A percentile compares a stretch with the other conserved stretches of the same genome.
phyloP scores from a whole-genome alignment of 75 land plant genomes.

The Azolla pinnata region DNA sequence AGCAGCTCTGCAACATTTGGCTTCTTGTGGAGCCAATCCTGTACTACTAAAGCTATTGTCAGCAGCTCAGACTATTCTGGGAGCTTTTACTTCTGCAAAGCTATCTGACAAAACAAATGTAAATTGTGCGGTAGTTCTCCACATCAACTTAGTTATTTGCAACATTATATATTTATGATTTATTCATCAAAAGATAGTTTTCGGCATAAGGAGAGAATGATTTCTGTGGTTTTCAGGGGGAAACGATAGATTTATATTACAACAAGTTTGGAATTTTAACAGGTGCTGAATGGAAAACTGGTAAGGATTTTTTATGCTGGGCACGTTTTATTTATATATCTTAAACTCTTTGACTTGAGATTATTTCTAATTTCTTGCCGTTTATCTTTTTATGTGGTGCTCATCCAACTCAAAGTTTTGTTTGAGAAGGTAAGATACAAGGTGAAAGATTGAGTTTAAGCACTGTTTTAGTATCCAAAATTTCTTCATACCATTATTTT shows the following conservation, averaged over 20 bases:
- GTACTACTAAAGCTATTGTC: constrained; percentile 59
- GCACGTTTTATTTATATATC: neutral
- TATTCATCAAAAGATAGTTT: neutral
- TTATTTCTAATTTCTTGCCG: neutral
- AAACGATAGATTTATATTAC: neutral
- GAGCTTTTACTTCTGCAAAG: constrained; percentile 95
- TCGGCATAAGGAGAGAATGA: neutral
- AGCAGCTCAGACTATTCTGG: constrained; percentile 62
- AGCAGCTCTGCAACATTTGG: constrained; percentile 77
- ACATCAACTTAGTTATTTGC: neutral
- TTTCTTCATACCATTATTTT: too few relatives aligned
- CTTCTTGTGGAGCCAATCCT: constrained; percentile 68
- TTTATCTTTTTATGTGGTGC: neutral
- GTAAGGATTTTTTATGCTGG: constrained; percentile 36
- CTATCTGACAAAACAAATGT: constrained; percentile 74
- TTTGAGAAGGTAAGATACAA: constrained; percentile 80
- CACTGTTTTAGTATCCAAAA: too few relatives aligned
- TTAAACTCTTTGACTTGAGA: neutral
- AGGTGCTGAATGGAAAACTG: too few relatives aligned
- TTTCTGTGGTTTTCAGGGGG: neutral
- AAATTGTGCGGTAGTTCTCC: constrained; percentile 72
- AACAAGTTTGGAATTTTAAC: neutral
- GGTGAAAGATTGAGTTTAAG: neutral
- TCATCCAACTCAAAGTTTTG: constrained; percentile 29
- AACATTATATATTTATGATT: neutral